Evolutionary conservation across 805 yeast species (phyloP).

Genomic region (Metschnikowia henanensis): DNA sequence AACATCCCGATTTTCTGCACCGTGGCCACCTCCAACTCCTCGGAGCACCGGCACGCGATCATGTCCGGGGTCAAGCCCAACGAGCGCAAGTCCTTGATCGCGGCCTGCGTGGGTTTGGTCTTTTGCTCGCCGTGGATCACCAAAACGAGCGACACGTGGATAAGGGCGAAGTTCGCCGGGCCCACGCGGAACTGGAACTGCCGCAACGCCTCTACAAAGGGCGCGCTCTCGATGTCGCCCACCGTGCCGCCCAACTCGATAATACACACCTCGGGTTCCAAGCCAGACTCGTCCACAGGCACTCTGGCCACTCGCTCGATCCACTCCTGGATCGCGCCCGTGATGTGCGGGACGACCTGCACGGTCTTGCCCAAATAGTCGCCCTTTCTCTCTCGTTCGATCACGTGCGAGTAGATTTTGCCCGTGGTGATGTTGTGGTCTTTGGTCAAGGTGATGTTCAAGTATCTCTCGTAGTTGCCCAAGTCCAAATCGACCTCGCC

Average conservation of each 20-base stretch:
- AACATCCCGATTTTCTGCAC: slow-evolving; percentile 97
- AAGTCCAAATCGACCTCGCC: slow-evolving; percentile 98
- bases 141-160: slow-evolving; percentile 96
- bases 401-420: slow-evolving; percentile 91
- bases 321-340: slow-evolving; percentile 99
- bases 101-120: slow-evolving; percentile 99
- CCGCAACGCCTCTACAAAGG: slow-evolving; percentile 97
- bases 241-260: slow-evolving; percentile 99
- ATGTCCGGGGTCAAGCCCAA: slow-evolving; percentile 94
- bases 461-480: slow-evolving; percentile 97
- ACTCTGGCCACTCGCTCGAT: slow-evolving; percentile 87
- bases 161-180: slow-evolving; percentile 86
- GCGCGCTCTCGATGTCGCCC: slow-evolving; percentile 98
- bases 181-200: slow-evolving; percentile 99
- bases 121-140: slow-evolving; percentile 99
- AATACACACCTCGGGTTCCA: slow-evolving; percentile 94
- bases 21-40: slow-evolving; percentile 77
- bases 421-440: slow-evolving; percentile 99
- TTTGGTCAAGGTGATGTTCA: slow-evolving; percentile 87
- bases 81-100: slow-evolving; percentile 93
- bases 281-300: slow-evolving; percentile 88
- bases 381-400: slow-evolving; percentile 93
- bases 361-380: slow-evolving; percentile 99
- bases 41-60: slow-evolving; percentile 96
- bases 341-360: slow-evolving; percentile 97